A percentile compares a stretch with the other conserved stretches of the same genome.
Conservation (phyloP, 192 early-diverging fungal species). For the Radiomyces spectabilis region DNA sequence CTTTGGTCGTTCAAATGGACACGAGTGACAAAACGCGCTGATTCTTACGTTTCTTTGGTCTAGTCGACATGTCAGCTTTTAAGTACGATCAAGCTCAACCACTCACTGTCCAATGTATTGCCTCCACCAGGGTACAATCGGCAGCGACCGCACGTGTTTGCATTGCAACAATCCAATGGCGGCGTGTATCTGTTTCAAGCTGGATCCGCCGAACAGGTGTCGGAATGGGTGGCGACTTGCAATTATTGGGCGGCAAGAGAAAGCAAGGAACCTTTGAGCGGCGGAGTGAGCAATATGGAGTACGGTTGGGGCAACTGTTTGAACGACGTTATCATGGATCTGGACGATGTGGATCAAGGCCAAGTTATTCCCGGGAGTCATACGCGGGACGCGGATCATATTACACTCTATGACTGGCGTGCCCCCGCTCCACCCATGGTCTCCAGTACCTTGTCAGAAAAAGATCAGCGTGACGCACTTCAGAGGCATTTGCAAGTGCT, state of each 20-base stretch:
- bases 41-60: neutral
- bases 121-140: constrained; percentile 82
- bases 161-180: constrained; percentile 71
- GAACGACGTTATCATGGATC: constrained; percentile 13
- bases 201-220: constrained; percentile 54
- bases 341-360: constrained; percentile 9
- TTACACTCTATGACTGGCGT: constrained; percentile 38
- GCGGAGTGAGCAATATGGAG: constrained; percentile 86
- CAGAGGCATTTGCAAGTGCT: constrained; percentile 55
- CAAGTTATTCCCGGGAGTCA: constrained; percentile 5
- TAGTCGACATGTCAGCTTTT: constrained; percentile 30
- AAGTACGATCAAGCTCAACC: constrained; percentile 55
- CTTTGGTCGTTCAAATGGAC: neutral
- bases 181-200: constrained; percentile 92
- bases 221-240: constrained; percentile 81
- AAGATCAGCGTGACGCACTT: constrained; percentile 53
- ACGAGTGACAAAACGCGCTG: neutral
- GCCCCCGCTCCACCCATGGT: constrained; percentile 41
- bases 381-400: constrained; percentile 21
- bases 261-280: constrained; percentile 83
- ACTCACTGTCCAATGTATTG: constrained; percentile 76
- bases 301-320: constrained; percentile 80
- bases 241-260: constrained; percentile 94
- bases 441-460: constrained; percentile 28
- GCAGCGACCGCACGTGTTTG: constrained; percentile 75